Evolutionary conservation across 495 filamentous ascomycete genomes (phyloP).

Genomic region (Penicillium argentinense): DNA sequence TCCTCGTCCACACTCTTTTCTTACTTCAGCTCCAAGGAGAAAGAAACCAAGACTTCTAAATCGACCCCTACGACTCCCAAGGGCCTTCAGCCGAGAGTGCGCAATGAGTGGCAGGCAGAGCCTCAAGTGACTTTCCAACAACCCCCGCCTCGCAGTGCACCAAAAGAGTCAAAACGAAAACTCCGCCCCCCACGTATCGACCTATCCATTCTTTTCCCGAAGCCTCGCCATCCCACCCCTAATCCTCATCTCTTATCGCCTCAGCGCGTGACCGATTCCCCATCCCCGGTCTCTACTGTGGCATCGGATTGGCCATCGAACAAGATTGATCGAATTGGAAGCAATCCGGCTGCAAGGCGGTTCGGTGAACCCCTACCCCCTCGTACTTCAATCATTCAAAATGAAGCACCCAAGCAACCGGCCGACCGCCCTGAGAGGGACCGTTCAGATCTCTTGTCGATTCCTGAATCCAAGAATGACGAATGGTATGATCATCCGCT

Average conservation of each 20-base stretch:
- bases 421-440: slow-evolving; percentile 7
- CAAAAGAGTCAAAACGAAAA: slow-evolving; percentile 43
- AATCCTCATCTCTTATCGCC: slow-evolving; percentile 44
- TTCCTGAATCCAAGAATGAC: slow-evolving; percentile 21
- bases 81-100: slow-evolving; percentile 24
- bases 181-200: slow-evolving; percentile 44
- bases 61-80: slow-evolving; percentile 12
- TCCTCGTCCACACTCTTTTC: slow-evolving; percentile 40
- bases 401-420: slow-evolving; percentile 8
- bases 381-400: slow-evolving; percentile 11
- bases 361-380: slow-evolving; percentile 30
- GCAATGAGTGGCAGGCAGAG: slow-evolving; percentile 23
- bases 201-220: slow-evolving; percentile 48
- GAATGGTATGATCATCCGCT: slow-evolving; percentile 32
- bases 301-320: slow-evolving; percentile 28
- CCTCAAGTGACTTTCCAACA: slow-evolving; percentile 26
- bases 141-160: slow-evolving; percentile 17
- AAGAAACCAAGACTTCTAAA: slow-evolving; percentile 9
- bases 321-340: slow-evolving; percentile 14
- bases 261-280: slow-evolving; percentile 46
- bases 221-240: slow-evolving; percentile 31
- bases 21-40: slow-evolving; percentile 37
- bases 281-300: slow-evolving; percentile 40
- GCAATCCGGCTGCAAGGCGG: slow-evolving; percentile 17
- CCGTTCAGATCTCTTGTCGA: slow-evolving; percentile 20